Conservation (phyloP, 2,329 filamentous ascomycete species). For the Colletotrichum lentis region DNA sequence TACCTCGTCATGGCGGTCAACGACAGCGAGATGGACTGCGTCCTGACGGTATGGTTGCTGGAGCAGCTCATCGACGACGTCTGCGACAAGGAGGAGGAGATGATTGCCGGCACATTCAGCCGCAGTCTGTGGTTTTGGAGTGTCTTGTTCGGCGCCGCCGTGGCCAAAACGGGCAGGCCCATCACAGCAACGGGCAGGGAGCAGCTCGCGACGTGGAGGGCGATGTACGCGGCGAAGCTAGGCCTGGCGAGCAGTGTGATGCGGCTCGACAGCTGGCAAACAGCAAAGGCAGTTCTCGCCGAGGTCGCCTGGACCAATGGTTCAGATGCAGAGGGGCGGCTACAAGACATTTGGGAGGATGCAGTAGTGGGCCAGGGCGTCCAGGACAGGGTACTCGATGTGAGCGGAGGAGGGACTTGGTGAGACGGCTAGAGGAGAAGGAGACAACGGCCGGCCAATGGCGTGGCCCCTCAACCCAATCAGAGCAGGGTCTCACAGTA, state of each 20-base stretch:
- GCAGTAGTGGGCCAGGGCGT: slow-evolving; percentile 44
- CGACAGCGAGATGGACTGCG: slow-evolving; percentile 52
- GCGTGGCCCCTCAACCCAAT: background rate
- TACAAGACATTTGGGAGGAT: slow-evolving; percentile 53
- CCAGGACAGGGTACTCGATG: background rate
- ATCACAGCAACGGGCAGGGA: slow-evolving; percentile 48
- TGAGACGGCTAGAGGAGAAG: background rate
- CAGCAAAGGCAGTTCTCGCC: slow-evolving; percentile 48
- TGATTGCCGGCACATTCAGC: slow-evolving; percentile 53
- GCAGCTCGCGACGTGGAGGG: slow-evolving; percentile 51
- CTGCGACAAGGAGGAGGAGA: slow-evolving; percentile 50
- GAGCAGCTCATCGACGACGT: slow-evolving; percentile 57
- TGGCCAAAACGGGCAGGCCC: slow-evolving; percentile 50
- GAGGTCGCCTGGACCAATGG: slow-evolving; percentile 53
- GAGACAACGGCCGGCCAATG: too few species aligned
- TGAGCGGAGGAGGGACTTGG: background rate
- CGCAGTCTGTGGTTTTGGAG: slow-evolving; percentile 57
- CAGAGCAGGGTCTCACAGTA: background rate
- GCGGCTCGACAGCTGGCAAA: slow-evolving; percentile 50
- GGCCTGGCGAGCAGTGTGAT: slow-evolving; percentile 51
- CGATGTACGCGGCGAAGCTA: slow-evolving; percentile 53
- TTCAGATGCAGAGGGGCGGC: slow-evolving; percentile 51
- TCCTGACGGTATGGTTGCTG: slow-evolving; percentile 56
- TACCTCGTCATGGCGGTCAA: slow-evolving; percentile 57
- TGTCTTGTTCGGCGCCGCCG: slow-evolving; percentile 55